Evolutionary conservation across 2,329 filamentous ascomycete species (phyloP).

Genomic region (Fusarium secorum): DNA sequence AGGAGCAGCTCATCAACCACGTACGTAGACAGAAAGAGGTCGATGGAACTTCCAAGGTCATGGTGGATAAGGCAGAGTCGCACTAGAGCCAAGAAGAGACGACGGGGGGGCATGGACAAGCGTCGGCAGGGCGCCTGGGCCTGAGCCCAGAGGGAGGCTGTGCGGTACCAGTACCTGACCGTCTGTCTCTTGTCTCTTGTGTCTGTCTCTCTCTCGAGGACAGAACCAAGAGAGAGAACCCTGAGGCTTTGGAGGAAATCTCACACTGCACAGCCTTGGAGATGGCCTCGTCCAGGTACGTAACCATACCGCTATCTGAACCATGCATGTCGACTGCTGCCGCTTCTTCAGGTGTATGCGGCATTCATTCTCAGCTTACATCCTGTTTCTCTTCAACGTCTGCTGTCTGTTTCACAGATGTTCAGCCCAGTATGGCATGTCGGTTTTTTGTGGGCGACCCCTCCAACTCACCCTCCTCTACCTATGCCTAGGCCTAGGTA

Average conservation of each 20-base stretch:
- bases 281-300: constrained; percentile 22
- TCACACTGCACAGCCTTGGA: constrained; percentile 5
- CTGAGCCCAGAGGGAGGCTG: constrained; percentile 30
- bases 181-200: neutral
- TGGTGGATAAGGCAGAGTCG: constrained; percentile 30
- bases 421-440: constrained; percentile 31
- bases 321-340: constrained; percentile 1
- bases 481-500: neutral
- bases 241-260: constrained; percentile 11
- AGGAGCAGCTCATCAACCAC: constrained; percentile 21
- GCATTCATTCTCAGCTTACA: constrained; percentile 4
- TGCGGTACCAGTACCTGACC: constrained; percentile 13
- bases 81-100: constrained; percentile 31
- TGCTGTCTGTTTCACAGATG: constrained; percentile 2
- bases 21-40: constrained; percentile 20
- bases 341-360: neutral
- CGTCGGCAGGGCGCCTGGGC: constrained; percentile 38
- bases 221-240: neutral
- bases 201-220: neutral
- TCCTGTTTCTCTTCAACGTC: neutral
- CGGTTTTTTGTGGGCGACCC: constrained; percentile 31
- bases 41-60: constrained; percentile 21
- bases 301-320: constrained; percentile 31
- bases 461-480: constrained; percentile 9
- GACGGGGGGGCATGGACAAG: constrained; percentile 30